Evolutionary conservation across 768 basidiomycete species (phyloP), one percentile per base, ranked within the genome.

Genomic region (Boletus subcaerulescens): DNA sequence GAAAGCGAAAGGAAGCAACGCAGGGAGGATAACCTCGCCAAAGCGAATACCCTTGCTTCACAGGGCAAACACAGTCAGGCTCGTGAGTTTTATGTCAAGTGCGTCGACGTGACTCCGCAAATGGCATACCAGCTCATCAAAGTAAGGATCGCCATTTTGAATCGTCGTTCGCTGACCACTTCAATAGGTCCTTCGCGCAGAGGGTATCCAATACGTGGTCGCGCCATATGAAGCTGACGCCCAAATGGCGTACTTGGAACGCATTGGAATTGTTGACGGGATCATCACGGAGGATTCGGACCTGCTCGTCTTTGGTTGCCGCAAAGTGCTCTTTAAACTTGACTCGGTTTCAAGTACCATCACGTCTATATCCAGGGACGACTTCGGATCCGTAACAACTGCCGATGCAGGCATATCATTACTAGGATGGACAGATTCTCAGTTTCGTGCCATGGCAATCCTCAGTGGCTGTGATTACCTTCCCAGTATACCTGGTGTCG

Each of bases 211-310:
- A 18, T 97, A 96, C 66, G 76, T 98, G 38, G 97, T 98, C 17
- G 96, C 97, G 5, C 97, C 97, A 0, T 99, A 98, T 70, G 97
- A 99, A 77, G 97, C 97, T 1, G 97, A 99, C 65, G 93, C 97
- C 1, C 97, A 99, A 70, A 81, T 99, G 53, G 89, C 92, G 43
- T 98, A 89, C 72, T 81, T 99, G 42, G 97, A 98, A 66, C 83
- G 82, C 46, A 70, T 76, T 41, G 92, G 92, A 17, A 64, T 90
- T 33, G 91, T 93, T 39, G 88, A 95, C 67, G 97, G 86, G 3
- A 87, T 99, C 69, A 81, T 99, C 61, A 98, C 97, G 2, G 97
- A 99, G 73, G 97, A 98, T 73, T 98, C 95, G 0, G 97, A 99
- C 71, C 78, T 99, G 29, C 86, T 98, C 55, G 95, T 99, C 45